phyloP scores from a whole-genome alignment of 1,284 basidiomycete species.

The Rhizoctonia solani region DNA sequence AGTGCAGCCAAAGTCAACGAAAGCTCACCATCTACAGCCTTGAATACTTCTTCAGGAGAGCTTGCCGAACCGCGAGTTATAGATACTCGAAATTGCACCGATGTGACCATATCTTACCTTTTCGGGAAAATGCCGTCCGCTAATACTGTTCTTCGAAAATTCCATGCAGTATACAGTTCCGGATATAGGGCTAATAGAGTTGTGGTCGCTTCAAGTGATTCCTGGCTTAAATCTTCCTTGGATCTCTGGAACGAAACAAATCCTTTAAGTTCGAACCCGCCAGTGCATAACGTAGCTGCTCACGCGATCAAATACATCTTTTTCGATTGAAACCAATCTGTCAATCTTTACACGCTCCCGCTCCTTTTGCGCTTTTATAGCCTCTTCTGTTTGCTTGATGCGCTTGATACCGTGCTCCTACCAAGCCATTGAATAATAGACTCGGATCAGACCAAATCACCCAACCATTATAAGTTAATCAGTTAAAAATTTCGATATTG shows the following conservation, averaged over 20 bases:
- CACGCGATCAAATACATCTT: conserved; percentile 68
- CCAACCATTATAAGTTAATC: conserved; percentile 24
- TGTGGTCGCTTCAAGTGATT: conserved; percentile 75
- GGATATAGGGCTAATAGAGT: conserved; percentile 79
- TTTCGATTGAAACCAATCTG: conserved; percentile 71
- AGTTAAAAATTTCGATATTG: too few relatives aligned
- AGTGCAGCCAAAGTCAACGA: conserved; percentile 78
- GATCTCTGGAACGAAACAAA: conserved; percentile 59
- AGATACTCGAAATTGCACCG: background rate
- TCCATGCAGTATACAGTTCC: conserved; percentile 94
- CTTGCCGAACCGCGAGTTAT: conserved; percentile 47
- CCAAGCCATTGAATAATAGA: background rate
- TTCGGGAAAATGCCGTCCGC: conserved; percentile 69
- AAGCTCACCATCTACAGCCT: conserved; percentile 72
- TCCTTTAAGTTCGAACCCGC: background rate
- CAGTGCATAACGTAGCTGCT: conserved; percentile 40
- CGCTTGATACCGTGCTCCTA: conserved; percentile 79
- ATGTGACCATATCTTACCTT: conserved; percentile 52
- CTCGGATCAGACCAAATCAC: background rate
- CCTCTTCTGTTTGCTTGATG: conserved; percentile 63
- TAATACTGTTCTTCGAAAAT: conserved; percentile 81
- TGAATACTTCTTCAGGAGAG: conserved; percentile 63
- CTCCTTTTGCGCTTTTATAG: conserved; percentile 63
- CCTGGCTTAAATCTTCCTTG: conserved; percentile 62
- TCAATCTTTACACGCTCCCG: conserved; percentile 75